Evolutionary conservation across 148 eudicot genomes (phyloP).

Genomic region (Rhododendron ferrugineum): DNA sequence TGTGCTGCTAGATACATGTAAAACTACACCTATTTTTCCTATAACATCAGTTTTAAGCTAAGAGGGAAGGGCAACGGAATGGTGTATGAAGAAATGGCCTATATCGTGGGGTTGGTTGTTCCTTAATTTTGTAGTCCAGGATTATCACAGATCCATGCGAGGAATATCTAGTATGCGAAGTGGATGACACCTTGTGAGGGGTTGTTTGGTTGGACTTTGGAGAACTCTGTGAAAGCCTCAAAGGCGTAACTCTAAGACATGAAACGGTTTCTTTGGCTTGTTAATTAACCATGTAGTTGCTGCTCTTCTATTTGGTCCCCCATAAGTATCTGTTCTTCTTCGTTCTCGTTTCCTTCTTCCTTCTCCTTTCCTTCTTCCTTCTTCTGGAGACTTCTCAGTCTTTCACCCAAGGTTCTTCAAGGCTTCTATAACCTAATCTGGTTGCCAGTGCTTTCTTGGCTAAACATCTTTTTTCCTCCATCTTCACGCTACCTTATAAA

Average conservation of each 20-base stretch:
- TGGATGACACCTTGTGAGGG: background rate
- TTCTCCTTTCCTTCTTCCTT: background rate
- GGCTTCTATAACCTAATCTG: background rate
- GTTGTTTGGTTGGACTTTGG: background rate
- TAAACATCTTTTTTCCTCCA: background rate
- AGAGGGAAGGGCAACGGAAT: background rate
- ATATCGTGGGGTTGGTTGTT: background rate
- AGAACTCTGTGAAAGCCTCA: background rate
- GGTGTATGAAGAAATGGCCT: background rate
- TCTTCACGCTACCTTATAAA: background rate
- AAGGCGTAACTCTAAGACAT: background rate
- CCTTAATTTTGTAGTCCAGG: background rate
- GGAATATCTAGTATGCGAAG: background rate
- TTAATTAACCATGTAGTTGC: background rate
- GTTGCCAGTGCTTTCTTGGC: conserved; percentile 4
- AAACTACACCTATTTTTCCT: background rate
- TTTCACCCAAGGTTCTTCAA: conserved; percentile 1
- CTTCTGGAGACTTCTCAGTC: background rate
- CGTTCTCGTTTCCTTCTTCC: background rate
- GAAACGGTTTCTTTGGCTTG: background rate
- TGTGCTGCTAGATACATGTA: background rate
- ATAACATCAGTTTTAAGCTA: background rate
- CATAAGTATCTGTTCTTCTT: background rate
- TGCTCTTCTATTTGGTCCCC: background rate
- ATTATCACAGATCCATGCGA: background rate